Evolutionary conservation across 768 basidiomycete species (phyloP), one percentile per base, ranked within the genome.

Genomic region (Pleurotus pulmonarius): DNA sequence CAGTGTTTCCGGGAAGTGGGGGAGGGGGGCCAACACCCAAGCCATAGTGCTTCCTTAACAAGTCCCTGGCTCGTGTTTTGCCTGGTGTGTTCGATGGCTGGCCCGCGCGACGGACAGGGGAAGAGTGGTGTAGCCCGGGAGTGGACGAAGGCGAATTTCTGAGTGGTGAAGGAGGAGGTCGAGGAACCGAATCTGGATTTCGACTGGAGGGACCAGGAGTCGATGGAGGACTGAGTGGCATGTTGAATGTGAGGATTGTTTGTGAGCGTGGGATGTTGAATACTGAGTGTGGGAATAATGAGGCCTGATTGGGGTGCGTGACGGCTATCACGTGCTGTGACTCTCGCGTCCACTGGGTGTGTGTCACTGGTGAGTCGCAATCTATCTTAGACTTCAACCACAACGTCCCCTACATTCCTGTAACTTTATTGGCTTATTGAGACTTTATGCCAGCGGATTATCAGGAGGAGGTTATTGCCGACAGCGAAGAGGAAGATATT

Each of bases 21-120:
- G 81, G 76, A 11, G 90, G 92, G 29, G 83, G 83, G 0, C 85
- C 86, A n/a, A 90, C 73, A 15, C 86, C 88, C 24, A 95, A 70
- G 4, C 92, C 91, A 77, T 95, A 95, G 65, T 95, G 92, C 61
- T 90, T 92, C 63, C 93, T 77, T 51, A 94, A 65, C 48, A 94
- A 67, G 66, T 93, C 90, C 61, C 87, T 77, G 11, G 92, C 92
- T 13, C 86, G 76, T 16, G 79, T 74, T 63, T 84, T 86, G 18
- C 69, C 70, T 2, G 66, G 67, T 29, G 74, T 73, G 9, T 37
- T 18, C 15, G 22, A 26, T 40, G 40, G n/a, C 15, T 46, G 41
- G 8, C 38, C 44, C 20, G 34, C 46, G 59, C 55, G 45, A 25
- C 41, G 49, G n/a, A 25, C 24, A 5, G 43, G 6, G n/a, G 52